These are phyloP conservation scores for Epichloe aotearoae DNA, from an alignment of 2,329 filamentous ascomycete genomes.

Conservation along the genomic window DNA sequence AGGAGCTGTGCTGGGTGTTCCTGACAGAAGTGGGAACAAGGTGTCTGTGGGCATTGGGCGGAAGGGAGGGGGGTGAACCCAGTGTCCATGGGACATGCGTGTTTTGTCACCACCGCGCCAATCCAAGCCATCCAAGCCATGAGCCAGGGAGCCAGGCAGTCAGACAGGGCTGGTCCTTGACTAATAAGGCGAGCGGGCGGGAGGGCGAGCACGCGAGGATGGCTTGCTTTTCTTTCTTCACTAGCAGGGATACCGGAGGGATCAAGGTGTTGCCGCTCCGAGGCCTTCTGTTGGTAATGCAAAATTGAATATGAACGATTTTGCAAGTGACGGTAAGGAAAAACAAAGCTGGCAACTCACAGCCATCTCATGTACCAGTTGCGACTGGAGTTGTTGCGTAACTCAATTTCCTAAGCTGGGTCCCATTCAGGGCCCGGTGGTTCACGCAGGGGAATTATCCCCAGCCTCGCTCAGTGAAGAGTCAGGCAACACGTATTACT, in stretches of 20 bases:
- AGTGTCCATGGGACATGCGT: background rate
- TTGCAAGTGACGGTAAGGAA: no score
- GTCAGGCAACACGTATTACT: no score
- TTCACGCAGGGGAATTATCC: no score
- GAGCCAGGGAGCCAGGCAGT: background rate
- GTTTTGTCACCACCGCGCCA: background rate
- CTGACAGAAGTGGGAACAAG: background rate
- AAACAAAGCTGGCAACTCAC: no score
- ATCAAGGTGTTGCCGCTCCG: background rate
- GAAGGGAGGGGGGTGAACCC: background rate
- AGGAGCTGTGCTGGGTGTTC: background rate
- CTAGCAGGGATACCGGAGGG: background rate
- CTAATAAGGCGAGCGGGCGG: constrained; percentile 1
- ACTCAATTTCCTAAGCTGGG: no score
- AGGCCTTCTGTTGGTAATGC: no score
- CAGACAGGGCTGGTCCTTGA: constrained; percentile 1
- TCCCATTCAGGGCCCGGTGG: no score
- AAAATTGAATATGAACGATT: no score
- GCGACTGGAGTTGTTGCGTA: no score
- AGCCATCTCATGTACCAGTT: no score
- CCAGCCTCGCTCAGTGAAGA: no score
- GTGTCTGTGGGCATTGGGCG: background rate
- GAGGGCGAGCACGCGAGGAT: constrained; percentile 2
- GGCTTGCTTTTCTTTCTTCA: constrained; percentile 1
- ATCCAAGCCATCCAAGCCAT: background rate